These are phyloP conservation scores for Penicillium salamii DNA, from an alignment of 495 filamentous ascomycete species.

Conservation along the genomic window DNA sequence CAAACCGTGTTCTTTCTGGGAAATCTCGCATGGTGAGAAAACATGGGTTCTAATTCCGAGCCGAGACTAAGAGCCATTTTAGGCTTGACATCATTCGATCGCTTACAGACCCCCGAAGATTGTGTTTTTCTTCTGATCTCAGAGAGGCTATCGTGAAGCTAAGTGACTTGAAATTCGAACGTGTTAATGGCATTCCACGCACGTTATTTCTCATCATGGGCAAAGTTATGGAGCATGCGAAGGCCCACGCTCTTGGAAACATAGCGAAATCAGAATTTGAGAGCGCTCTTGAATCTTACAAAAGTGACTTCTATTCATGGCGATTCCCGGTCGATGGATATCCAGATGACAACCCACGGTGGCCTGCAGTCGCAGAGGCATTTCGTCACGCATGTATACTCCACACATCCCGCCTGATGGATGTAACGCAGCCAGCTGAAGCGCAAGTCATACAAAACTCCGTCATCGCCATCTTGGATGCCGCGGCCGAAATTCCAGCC, in stretches of 20 bases:
- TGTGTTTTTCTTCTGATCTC: constrained; percentile 36
- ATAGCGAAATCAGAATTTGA: constrained; percentile 18
- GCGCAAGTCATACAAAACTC: constrained; percentile 27
- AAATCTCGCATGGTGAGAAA: constrained; percentile 33
- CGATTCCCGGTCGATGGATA: constrained; percentile 19
- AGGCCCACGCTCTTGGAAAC: constrained; percentile 25
- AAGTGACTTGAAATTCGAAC: constrained; percentile 31
- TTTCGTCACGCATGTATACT: constrained; percentile 36
- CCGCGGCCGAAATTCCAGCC: constrained; percentile 27
- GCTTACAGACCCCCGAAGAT: constrained; percentile 27
- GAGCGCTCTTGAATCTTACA: constrained; percentile 13
- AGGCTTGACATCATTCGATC: constrained; percentile 41
- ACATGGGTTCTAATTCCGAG: neutral
- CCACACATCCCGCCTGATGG: constrained; percentile 31
- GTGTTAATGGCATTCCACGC: constrained; percentile 36
- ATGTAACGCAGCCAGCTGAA: constrained; percentile 23
- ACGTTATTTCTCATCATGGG: constrained; percentile 37
- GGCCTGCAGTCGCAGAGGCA: constrained; percentile 30
- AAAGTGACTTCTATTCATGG: constrained; percentile 31
- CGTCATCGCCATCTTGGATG: constrained; percentile 30
- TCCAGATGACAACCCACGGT: constrained; percentile 28
- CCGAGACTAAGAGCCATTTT: neutral
- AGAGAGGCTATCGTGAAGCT: constrained; percentile 27
- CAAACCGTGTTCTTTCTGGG: constrained; percentile 38
- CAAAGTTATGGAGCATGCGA: constrained; percentile 29